phyloP scores from a whole-genome alignment of 768 basidiomycete species.

The Dictyophora rubrovolvata region DNA sequence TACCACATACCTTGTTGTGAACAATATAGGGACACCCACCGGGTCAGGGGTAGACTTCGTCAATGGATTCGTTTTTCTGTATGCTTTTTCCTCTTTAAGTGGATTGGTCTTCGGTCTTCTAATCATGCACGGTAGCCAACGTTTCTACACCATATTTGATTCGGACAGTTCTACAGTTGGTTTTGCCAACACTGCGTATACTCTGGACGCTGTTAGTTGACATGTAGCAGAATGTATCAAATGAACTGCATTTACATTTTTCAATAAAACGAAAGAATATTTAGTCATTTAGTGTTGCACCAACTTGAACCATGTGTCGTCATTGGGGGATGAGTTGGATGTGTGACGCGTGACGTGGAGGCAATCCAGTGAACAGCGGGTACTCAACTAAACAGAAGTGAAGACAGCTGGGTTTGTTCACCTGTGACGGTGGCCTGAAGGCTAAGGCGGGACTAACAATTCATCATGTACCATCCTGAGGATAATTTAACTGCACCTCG shows the following conservation, averaged over 20 bases:
- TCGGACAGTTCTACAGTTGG: conserved; percentile 12
- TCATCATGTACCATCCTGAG: not conserved
- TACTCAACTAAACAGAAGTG: no score
- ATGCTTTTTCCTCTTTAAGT: not conserved
- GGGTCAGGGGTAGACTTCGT: conserved; percentile 28
- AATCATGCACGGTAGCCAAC: conserved; percentile 10
- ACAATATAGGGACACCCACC: conserved; percentile 15
- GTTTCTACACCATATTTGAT: conserved; percentile 15
- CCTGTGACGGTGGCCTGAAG: no score
- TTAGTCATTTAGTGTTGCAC: no score
- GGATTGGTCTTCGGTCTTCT: not conserved
- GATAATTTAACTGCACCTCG: not conserved
- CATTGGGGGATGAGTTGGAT: no score
- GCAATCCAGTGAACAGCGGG: no score
- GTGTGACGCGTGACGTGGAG: no score
- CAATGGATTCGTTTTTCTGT: conserved; percentile 21
- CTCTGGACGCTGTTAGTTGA: not conserved
- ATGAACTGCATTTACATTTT: not conserved
- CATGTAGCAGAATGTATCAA: not conserved
- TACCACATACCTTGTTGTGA: conserved; percentile 27
- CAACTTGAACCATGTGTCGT: no score
- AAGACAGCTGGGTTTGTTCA: no score
- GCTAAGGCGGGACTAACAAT: not conserved
- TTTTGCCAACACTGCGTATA: conserved; percentile 14
- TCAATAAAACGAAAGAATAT: not conserved